Percentiles rank a stretch among this genome's conserved stretches.
Evolutionary conservation across 371 early-diverging fungal species (phyloP).

Genomic region (Haplosporangium sp.): DNA sequence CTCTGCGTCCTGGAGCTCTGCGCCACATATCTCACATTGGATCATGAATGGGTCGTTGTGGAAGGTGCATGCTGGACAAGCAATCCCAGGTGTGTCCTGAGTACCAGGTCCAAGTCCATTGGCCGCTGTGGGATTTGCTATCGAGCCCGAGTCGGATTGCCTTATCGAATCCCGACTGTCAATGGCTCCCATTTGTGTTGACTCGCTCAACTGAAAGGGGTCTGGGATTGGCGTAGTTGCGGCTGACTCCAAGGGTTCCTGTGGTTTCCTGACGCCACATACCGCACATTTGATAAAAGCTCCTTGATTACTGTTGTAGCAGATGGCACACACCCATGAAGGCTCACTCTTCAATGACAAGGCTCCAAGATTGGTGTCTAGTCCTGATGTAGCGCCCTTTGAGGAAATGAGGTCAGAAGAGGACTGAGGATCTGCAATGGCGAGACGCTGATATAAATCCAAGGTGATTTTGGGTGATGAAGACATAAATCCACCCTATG

Average conservation of each 20-base stretch:
- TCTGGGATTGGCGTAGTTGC: slow-evolving; percentile 14
- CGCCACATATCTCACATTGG: slow-evolving; percentile 84
- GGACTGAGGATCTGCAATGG: slow-evolving; percentile 11
- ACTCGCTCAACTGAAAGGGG: slow-evolving; percentile 26
- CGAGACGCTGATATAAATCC: slow-evolving; percentile 53
- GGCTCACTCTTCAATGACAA: slow-evolving; percentile 18
- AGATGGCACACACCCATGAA: slow-evolving; percentile 83
- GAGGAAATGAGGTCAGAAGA: slow-evolving; percentile 11
- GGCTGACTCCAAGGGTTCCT: slow-evolving; percentile 13
- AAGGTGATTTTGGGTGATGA: slow-evolving; percentile 75
- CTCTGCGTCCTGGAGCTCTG: slow-evolving; percentile 59
- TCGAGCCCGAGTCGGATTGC: not conserved
- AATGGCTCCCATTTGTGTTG: not conserved
- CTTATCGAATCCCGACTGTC: not conserved
- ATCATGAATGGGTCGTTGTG: slow-evolving; percentile 84
- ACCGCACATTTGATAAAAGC: slow-evolving; percentile 68
- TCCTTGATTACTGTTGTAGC: slow-evolving; percentile 71
- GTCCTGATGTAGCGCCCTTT: slow-evolving; percentile 2
- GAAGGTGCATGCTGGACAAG: slow-evolving; percentile 84
- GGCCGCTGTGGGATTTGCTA: no score
- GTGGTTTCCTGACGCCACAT: slow-evolving; percentile 75
- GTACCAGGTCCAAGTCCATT: no score
- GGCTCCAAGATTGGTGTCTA: slow-evolving; percentile 7
- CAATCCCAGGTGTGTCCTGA: slow-evolving; percentile 24
- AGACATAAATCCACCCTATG: slow-evolving; percentile 70